Base-by-base conservation (phyloP, 371 early-diverging fungal species). In the Mucor circinelloides region DNA sequence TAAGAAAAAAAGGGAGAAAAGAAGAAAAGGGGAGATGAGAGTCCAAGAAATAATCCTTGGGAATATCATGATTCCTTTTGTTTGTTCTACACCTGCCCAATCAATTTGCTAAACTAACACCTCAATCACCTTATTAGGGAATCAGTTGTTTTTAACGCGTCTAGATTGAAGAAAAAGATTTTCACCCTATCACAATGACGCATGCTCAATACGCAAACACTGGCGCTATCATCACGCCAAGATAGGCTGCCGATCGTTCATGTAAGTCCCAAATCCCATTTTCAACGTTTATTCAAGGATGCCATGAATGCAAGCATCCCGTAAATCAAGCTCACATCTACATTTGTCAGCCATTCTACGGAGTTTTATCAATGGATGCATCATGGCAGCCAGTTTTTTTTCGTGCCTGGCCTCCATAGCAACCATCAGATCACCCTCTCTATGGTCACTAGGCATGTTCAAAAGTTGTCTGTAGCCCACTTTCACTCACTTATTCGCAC, bases 71-170 rank as follows among this genome's bases (percentile, higher is more conserved):
- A 13, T 27, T 21, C 38, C 32, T 23, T 36, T 50, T 50, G 32
- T 27, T 42, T 60, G 25, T 19, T 42, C 25, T 42, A 23, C 44
- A 38, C 25, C 40, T 28, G n/a, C 60, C 60, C 38, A 60, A 46
- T 58, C 28, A 42, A 42, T 7, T 9, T 38, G 15, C 12, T 58
- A 38, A 25, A 21, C 38, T 27, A 40, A 27, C 42, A 15, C 15
- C 8, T 7, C 0, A 13, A 17, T 30, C 42, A 5, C 60, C 60
- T 60, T 60, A 40, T 60, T 60, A 40, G 40, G 60, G 40, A 42
- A 60, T 60, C 15, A 23, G 60, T 19, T 44, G 27, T 15, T 42
- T 58, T 60, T 60, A 27, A 60, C 60, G 60, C 60, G 60, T 42
- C 60, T 38, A 25, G 60, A 27, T 54, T 28, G 54, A 46, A 21